Evolutionary conservation across 2,329 filamentous ascomycete genomes (phyloP), one percentile per base, ranked within the genome.

Genomic region (Scytalidium sp.): DNA sequence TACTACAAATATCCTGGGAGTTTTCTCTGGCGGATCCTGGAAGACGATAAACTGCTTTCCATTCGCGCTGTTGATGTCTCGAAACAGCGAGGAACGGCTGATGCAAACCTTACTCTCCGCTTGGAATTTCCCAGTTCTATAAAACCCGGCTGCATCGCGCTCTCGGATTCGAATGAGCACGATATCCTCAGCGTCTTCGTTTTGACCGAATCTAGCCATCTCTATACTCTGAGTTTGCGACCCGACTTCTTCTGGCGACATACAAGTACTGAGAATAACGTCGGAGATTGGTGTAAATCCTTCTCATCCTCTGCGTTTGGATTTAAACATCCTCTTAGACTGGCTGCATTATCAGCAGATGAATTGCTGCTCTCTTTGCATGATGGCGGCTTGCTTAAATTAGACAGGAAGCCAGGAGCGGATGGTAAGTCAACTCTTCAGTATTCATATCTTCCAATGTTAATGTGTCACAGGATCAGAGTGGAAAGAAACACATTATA

Each of bases 11-110:
- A 87, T 56, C 94, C 94, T 36, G 85, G 88, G 64, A 90, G 83
- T 68, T 95, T 97, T 65, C 78, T 96, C 43, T 99, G 94, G 94
- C 83, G 93, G 59, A 79, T 97, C 36, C 72, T 97, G 53, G 87
- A 96, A 63, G 84, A 90, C 61, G 83, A 84, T 62, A 88, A 81
- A 58, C 76, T 90, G 54, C 76, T 99, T 59, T 93, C 94, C 70
- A 78, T 99, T 45, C 87, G 90, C 64, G 85, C 84, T 39, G 83
- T 89, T 52, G 94, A 99, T 69, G 72, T 97, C 57, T 87, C 83
- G 65, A 91, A 80, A 72, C 81, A 77, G 57, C 78, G 76, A 53
- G 79, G 76, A 58, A 79, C 83, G 19, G 70, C 75, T 41, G 90
- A 95, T 68, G 83, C 88, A 48, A 83, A 85, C 56, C 74, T 94